A percentile compares a stretch with the other conserved stretches of the same genome.
Conservation (phyloP, 202 grass and related monocot genomes). For the Eragrostis tef region DNA sequence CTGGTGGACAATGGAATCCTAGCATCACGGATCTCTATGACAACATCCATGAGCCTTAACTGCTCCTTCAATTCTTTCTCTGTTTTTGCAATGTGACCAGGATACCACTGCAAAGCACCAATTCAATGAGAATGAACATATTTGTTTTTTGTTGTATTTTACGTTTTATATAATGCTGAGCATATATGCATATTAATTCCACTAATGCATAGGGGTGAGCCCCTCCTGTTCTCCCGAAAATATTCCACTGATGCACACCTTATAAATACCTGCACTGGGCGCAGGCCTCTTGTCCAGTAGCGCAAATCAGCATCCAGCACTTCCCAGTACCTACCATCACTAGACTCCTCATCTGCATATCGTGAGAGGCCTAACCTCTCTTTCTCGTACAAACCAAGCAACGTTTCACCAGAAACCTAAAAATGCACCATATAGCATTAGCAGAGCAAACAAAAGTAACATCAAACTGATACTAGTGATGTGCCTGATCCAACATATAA, state of each 20-base stretch:
- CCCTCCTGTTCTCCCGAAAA: background rate
- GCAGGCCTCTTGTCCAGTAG: slow-evolving; percentile 82
- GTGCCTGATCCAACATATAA: background rate
- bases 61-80: slow-evolving; percentile 95
- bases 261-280: slow-evolving; percentile 85
- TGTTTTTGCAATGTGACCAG: slow-evolving; percentile 99
- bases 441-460: slow-evolving; percentile 13
- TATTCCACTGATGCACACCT: slow-evolving; percentile 58
- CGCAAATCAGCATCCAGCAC: slow-evolving; percentile 84
- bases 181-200: slow-evolving; percentile 14
- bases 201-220: background rate
- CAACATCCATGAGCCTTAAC: slow-evolving; percentile 96
- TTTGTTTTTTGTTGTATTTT: background rate
- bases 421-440: slow-evolving; percentile 28
- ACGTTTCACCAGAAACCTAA: slow-evolving; percentile 60
- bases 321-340: slow-evolving; percentile 63
- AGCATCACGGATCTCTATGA: slow-evolving; percentile 93
- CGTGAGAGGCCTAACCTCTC: slow-evolving; percentile 57
- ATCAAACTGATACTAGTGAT: background rate
- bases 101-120: slow-evolving; percentile 79
- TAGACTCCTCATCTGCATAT: slow-evolving; percentile 30
- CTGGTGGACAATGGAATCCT: slow-evolving; percentile 89
- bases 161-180: background rate
- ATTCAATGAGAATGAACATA: slow-evolving; percentile 20
- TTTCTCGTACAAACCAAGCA: slow-evolving; percentile 57